Base-by-base conservation (phyloP, 1,139 yeast species). In the Nakaseomyces bracarensis region DNA sequence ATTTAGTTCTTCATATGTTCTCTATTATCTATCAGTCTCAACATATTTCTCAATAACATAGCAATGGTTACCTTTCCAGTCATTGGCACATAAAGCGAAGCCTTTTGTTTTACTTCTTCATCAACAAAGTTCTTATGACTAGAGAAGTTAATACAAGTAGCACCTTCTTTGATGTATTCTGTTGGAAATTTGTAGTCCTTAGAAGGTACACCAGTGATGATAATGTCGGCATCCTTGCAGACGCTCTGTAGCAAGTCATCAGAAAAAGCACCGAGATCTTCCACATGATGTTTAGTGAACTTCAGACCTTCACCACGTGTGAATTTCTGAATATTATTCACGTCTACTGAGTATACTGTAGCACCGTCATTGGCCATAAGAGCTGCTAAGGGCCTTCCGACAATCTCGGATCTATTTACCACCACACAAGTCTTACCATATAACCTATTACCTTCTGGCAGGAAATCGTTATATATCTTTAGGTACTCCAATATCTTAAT, bases 291-390 rank as follows among this genome's bases (percentile, higher is more conserved):
- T 57, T 89, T 79, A 46, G 75, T 78, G 54, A 82, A 78, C 62
- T 76, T 78, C 54, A 91, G 71, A 40, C 95, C 95, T 54, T 85
- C 95, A 33, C 98, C 98, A 58, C 98, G 74, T 8, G 96, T 89
- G 64, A 84, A 91, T 60, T 80, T 79, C 63, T 91, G 97, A 47
- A 86, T 79, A 49, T 87, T 85, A 54, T 83, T 79, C 40, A 91
- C 68, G 59, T 91, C 98, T 4, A 80, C 89, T 1, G 97, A 87
- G 62, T 83, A 91, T 1, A 91, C 98, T 1, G 82, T 82, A 20
- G 98, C 98, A 48, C 98, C 98, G 58, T 91, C 98, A 55, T 91
- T 91, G 20, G 98, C 98, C 51, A 93, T 68, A 34, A 91, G 67
- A 0, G 98, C 97, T 25, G 98, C 98, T 49, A 91, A 69, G 1